Evolutionary conservation across 2,329 filamentous ascomycete genomes (phyloP), one percentile per base, ranked within the genome.

Genomic region (Trichothecium sympodiale): DNA sequence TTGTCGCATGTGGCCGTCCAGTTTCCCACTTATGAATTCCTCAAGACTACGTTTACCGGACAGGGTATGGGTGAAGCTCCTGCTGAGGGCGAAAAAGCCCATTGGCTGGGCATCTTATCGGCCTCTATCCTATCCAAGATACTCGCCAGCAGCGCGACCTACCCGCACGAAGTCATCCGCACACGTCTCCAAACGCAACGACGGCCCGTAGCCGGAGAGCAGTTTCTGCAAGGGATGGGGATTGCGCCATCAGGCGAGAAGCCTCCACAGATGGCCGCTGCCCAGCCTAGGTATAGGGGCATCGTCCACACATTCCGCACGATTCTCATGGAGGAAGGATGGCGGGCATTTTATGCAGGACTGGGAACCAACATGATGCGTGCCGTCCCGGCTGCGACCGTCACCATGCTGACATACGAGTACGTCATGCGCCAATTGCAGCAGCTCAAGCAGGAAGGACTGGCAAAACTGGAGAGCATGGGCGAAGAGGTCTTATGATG

Each of bases 361-460:
- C 86, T 98, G 69, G 91, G 91, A 27, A 94, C 89, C 33, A 98
- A 98, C 61, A 84, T 98, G 77, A 86, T 96, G 68, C 76, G 91
- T 38, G 91, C 91, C 7, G 81, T 98, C 10, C 91, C 91, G 23
- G 87, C 91, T 16, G 89, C 91, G 15, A 94, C 94, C 51, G 94
- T 94, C 17, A 98, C 91, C 3, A 93, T 98, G 81, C 69, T 96
- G 53, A 96, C 89, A 10, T 98, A 94, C 53, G 91, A 98, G 61
- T 91, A 81, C 47, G 62, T 69, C 34, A 77, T 77, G 73, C 61
- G 65, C 35, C 54, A 61, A 37, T 55, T 77, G 15, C 69, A 69
- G 41, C 53, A 59, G 38, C 52, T 56, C 18, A 62, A 62, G 46
- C 43, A 49, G 3, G 56, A 62, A 12, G 65, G 63, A 33, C 52